Conservation (phyloP, 495 filamentous ascomycete species). For the Parmelia sp. region DNA sequence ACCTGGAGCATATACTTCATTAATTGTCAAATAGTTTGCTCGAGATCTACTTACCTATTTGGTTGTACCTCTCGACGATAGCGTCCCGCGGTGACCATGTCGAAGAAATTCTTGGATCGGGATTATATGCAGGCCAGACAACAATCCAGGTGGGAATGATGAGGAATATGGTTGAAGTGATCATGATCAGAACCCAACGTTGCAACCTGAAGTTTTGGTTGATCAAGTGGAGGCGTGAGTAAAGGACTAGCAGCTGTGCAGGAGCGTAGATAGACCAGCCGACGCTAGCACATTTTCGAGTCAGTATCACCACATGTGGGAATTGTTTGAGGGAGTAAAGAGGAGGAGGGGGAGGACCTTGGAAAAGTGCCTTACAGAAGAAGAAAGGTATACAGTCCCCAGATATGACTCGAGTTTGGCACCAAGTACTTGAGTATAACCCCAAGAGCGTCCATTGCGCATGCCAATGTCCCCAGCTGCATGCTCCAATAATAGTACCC, state of each 20-base stretch:
- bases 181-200: slow-evolving; percentile 32
- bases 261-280: slow-evolving; percentile 35
- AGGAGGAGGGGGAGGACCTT: no score
- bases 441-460: slow-evolving; percentile 32
- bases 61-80: slow-evolving; percentile 40
- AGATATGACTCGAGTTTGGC: slow-evolving; percentile 18
- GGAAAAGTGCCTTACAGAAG: no score
- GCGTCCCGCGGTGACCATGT: slow-evolving; percentile 31
- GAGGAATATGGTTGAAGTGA: slow-evolving; percentile 30
- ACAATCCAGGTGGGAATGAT: slow-evolving; percentile 32
- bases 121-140: slow-evolving; percentile 21
- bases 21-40: no score
- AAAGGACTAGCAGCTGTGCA: slow-evolving; percentile 35
- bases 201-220: slow-evolving; percentile 20
- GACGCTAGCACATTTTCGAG: no score
- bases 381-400: slow-evolving; percentile 26
- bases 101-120: slow-evolving; percentile 12
- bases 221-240: slow-evolving; percentile 39
- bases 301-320: no score
- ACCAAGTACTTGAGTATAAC: slow-evolving; percentile 34
- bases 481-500: slow-evolving; percentile 47
- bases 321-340: no score
- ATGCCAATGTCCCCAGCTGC: slow-evolving; percentile 31
- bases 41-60: slow-evolving; percentile 20
- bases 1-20: slow-evolving; percentile 3